Evolutionary conservation across 495 filamentous ascomycete species (phyloP), one percentile per base, ranked within the genome.

Genomic region (Massariosphaeria phaeospora): DNA sequence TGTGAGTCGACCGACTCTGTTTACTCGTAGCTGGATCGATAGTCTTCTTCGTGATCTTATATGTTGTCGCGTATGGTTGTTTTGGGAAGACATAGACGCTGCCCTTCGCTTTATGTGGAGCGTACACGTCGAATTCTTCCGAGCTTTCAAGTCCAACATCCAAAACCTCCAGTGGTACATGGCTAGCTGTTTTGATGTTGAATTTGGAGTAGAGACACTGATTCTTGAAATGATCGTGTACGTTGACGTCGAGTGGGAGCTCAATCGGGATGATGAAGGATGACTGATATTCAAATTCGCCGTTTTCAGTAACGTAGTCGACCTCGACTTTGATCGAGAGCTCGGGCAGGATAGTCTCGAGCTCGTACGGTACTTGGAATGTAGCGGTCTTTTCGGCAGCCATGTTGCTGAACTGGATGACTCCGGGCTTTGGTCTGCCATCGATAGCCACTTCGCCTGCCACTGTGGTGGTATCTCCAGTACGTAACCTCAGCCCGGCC

Each of bases 201-300:
- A 98, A 97, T 43, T 83, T 82, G 0, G 91, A 96, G 61, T 91
- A 93, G 0, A 97, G 76, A 1, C 82, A 74, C 25, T 82, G 71
- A 45, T 86, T 78, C 67, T 94, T 94, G 76, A 99, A 99, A 31
- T 89, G 81, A 60, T 99, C 94, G 62, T 96, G 89, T 33, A 99
- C 91, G 58, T 97, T 96, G 55, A 99, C 91, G 15, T 89, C 89
- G 33, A 99, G 78, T 0, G 88, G 88, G 10, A 97, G 73, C 15
- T 79, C 72, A 6, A 87, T 84, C 1, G 82, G 78, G 21, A 89
- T 72, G n/a, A 77, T 76, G 10, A 75, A 76, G 20, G 78, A 81
- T 41, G 78, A 76, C 2, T 81, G 78, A 63, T 85, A 95, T 46
- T 76, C 72, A 59, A 93, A 96, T 26, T 68, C 72, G 1, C 89